A percentile compares a stretch with the other conserved stretches of the same genome.
phyloP scores from a whole-genome alignment of 2,329 filamentous ascomycete species.

The Cephalotrichum gorgonifer region DNA sequence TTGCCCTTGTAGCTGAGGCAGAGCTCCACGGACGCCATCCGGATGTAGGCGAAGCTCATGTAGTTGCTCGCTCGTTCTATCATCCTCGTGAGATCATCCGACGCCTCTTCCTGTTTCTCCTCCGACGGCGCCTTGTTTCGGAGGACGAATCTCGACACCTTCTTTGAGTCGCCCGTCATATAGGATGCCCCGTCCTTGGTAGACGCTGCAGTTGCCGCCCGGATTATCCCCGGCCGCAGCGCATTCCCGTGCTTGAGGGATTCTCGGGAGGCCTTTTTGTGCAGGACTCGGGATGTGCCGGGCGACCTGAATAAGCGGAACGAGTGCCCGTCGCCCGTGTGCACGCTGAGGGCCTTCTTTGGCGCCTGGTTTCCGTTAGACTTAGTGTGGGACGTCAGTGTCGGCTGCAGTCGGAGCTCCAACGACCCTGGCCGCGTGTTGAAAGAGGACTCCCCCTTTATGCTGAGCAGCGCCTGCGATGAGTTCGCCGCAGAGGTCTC shows the following conservation, averaged over 20 bases:
- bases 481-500: constrained; percentile 25
- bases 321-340: constrained; percentile 35
- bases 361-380: constrained; percentile 19
- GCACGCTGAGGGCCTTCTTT: constrained; percentile 37
- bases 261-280: constrained; percentile 41
- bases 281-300: constrained; percentile 33
- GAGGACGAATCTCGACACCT: constrained; percentile 3
- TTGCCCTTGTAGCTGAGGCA: constrained; percentile 96
- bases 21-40: constrained; percentile 87
- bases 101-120: constrained; percentile 39
- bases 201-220: constrained; percentile 30
- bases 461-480: constrained; percentile 20
- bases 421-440: constrained; percentile 61
- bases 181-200: background rate
- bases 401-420: constrained; percentile 74
- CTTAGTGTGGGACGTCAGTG: constrained; percentile 48
- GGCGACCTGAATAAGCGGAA: constrained; percentile 41
- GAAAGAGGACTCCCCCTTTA: constrained; percentile 40
- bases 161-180: background rate
- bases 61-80: constrained; percentile 90
- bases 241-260: constrained; percentile 35
- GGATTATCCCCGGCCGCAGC: constrained; percentile 31
- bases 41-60: constrained; percentile 94
- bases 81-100: constrained; percentile 94
- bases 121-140: constrained; percentile 1